Base-by-base conservation (phyloP, 306 rosid species). In the Cercis canadensis region DNA sequence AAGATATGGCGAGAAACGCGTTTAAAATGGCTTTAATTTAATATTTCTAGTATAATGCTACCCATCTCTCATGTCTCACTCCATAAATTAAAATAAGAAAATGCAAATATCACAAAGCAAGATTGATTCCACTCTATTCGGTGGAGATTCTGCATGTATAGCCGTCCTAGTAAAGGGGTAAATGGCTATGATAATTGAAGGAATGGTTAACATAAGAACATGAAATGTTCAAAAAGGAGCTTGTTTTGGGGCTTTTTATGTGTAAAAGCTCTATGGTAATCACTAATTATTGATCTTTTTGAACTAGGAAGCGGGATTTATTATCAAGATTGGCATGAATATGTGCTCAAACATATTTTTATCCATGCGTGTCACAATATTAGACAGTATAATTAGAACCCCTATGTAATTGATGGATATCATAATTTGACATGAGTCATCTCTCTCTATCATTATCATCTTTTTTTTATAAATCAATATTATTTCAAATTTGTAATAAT, bases 1-100 rank as follows among this genome's bases (percentile, higher is more conserved):
- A 52, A 70, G 58, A 63, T 70, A 54, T n/a, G 81, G 63, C 52
- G 2, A 58, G 29, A 70, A 45, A 40, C 18, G 69, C 74, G 68
- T 49, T 57, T 75, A 16, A 57, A 21, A 21, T 47, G 17, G 19
- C 53, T n/a, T n/a, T n/a, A n/a, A n/a, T n/a, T n/a, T n/a, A n/a
- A n/a, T n/a, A n/a, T n/a, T n/a, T n/a, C n/a, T 39, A 40, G 47
- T 36, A 59, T 59, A 46, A 47, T 71, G 59, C 8, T 59, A 47
- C 68, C 41, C 52, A 59, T 71, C 31, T 63, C 9, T 31, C 61
- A 13, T 47, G 60, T 49, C 51, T 18, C 50, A 32, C 37, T 18
- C 59, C n/a, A n/a, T n/a, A n/a, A 14, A 44, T 44, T 11, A 55
- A 46, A 32, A 33, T 52, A 59, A 49, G 7, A n/a, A n/a, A n/a